Evolutionary conservation across 495 filamentous ascomycete genomes (phyloP).

Genomic region (Neurospora pannonica): DNA sequence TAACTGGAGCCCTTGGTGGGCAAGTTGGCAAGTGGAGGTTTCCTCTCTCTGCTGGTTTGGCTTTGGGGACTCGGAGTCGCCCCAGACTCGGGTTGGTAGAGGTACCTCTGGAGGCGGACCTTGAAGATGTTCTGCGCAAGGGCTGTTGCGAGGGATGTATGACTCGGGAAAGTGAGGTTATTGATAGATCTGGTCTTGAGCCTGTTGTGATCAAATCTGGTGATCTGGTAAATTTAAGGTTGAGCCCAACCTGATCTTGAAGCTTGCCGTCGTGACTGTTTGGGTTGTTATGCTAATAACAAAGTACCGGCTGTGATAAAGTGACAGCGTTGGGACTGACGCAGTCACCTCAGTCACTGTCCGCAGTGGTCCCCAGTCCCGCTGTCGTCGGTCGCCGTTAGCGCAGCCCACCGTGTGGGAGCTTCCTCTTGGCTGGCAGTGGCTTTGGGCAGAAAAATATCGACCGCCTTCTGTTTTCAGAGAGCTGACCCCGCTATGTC

Average conservation of each 20-base stretch:
- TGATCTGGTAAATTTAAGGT: background rate
- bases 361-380: background rate
- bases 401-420: background rate
- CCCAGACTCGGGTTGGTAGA: background rate
- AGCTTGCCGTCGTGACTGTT: background rate
- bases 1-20: background rate
- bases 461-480: conserved; percentile 26
- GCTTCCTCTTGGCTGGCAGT: conserved; percentile 3
- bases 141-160: background rate
- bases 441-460: conserved; percentile 4
- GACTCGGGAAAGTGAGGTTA: background rate
- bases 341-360: background rate
- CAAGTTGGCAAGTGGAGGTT: background rate
- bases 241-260: background rate
- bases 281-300: background rate
- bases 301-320: background rate
- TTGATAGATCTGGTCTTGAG: background rate
- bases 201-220: background rate
- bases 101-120: background rate
- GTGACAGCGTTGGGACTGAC: background rate
- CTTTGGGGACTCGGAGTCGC: background rate
- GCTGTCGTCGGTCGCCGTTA: background rate
- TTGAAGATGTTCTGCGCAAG: background rate
- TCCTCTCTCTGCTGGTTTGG: background rate
- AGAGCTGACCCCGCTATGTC: conserved; percentile 5